Percentiles rank a stretch among this genome's conserved stretches.
These are phyloP conservation scores for Boletus rubescentipes DNA, from an alignment of 768 basidiomycete genomes.

Conservation along the genomic window DNA sequence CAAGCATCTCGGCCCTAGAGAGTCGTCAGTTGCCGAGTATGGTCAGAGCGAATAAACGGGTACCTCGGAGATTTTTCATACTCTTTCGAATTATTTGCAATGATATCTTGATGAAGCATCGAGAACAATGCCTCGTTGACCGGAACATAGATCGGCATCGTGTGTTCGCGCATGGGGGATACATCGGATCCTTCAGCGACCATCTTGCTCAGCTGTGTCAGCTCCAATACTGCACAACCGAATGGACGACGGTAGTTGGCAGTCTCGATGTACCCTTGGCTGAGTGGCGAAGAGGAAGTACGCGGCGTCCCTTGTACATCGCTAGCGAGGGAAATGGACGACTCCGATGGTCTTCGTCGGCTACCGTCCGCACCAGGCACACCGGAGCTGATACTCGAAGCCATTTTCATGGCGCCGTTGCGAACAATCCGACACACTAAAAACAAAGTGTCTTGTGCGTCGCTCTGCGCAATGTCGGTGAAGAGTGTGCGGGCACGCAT, in stretches of 20 bases:
- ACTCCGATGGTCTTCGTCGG: constrained; percentile 56
- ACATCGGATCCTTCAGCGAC: constrained; percentile 62
- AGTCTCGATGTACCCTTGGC: constrained; percentile 34
- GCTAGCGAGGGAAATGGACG: constrained; percentile 39
- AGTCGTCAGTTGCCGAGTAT: background rate
- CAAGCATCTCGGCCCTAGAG: constrained; percentile 79
- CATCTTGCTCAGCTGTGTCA: constrained; percentile 73
- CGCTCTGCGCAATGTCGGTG: constrained; percentile 81
- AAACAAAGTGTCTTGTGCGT: constrained; percentile 83
- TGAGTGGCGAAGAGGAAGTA: constrained; percentile 22
- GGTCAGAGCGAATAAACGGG: constrained; percentile 19
- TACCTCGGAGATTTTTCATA: constrained; percentile 82
- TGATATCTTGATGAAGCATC: constrained; percentile 94
- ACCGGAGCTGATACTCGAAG: constrained; percentile 50
- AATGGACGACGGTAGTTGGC: constrained; percentile 80
- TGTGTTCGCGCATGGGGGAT: constrained; percentile 67
- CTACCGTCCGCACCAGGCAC: constrained; percentile 37
- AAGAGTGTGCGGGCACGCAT: constrained; percentile 80
- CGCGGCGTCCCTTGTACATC: constrained; percentile 30
- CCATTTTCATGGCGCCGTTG: constrained; percentile 82
- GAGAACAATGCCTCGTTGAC: constrained; percentile 84
- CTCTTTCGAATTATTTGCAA: constrained; percentile 73
- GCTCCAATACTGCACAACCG: constrained; percentile 91
- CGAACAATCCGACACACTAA: constrained; percentile 90
- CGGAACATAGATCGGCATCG: constrained; percentile 86